These are phyloP conservation scores for Craspedostauros australis DNA, from an alignment of 108 stramenopile species.

Conservation along the genomic window DNA sequence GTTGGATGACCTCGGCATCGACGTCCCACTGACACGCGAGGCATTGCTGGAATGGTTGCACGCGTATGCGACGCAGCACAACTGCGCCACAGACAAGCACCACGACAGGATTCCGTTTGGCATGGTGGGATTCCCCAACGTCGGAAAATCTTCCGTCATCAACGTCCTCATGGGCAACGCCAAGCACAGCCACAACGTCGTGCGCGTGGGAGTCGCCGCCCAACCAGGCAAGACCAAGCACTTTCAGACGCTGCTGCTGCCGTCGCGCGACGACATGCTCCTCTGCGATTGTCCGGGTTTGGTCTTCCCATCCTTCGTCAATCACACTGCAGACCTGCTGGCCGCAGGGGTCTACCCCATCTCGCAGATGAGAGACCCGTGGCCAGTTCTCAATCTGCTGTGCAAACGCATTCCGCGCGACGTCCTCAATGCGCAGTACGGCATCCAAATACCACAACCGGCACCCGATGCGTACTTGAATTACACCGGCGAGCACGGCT, in stretches of 20 bases:
- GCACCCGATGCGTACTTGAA: slow-evolving; percentile 51
- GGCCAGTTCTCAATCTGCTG: slow-evolving; percentile 85
- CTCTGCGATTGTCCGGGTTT: slow-evolving; percentile 99
- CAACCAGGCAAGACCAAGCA: slow-evolving; percentile 99
- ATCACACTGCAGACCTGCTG: slow-evolving; percentile 90
- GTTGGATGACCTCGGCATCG: slow-evolving; percentile 32
- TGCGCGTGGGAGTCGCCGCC: slow-evolving; percentile 92
- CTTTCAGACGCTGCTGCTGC: slow-evolving; percentile 95
- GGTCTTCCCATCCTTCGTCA: slow-evolving; percentile 99
- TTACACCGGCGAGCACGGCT: slow-evolving; percentile 12
- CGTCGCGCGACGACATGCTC: slow-evolving; percentile 77
- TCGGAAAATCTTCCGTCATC: slow-evolving; percentile 96
- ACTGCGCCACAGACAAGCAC: slow-evolving; percentile 44
- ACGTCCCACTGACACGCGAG: slow-evolving; percentile 54
- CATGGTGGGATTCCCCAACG: slow-evolving; percentile 97
- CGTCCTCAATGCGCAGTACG: slow-evolving; percentile 87
- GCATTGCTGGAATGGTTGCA: slow-evolving; percentile 64
- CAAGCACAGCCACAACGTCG: slow-evolving; percentile 79
- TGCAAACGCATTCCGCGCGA: slow-evolving; percentile 87
- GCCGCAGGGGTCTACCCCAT: slow-evolving; percentile 96
- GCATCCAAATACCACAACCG: slow-evolving; percentile 77
- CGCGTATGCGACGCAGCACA: slow-evolving; percentile 56
- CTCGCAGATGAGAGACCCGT: slow-evolving; percentile 94
- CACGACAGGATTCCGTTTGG: slow-evolving; percentile 84
- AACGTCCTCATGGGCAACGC: slow-evolving; percentile 93